Evolutionary conservation across 1,139 yeast species (phyloP).

Genomic region (Yamadazyma friedrichii): DNA sequence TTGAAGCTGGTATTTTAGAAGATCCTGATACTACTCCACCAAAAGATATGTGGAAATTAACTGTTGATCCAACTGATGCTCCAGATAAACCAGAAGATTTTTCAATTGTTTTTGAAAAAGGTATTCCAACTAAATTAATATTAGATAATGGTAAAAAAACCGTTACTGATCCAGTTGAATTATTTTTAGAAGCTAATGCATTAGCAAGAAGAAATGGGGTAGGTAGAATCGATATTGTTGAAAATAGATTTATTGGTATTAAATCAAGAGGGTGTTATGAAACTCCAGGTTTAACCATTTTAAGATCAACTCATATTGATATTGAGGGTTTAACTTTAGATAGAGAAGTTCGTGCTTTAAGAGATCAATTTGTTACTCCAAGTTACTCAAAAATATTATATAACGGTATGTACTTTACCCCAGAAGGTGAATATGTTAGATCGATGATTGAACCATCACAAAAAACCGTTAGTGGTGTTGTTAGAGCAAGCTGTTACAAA

Average conservation of each 20-base stretch:
- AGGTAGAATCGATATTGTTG: constrained; percentile 98
- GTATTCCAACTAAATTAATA: constrained; percentile 80
- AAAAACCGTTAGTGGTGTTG: constrained; percentile 92
- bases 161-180: constrained; percentile 84
- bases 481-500: constrained; percentile 91
- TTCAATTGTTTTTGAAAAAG: constrained; percentile 77
- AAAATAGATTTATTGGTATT: constrained; percentile 97
- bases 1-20: constrained; percentile 98
- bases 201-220: constrained; percentile 99
- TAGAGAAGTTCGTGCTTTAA: constrained; percentile 95
- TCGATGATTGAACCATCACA: constrained; percentile 93
- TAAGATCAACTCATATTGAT: constrained; percentile 93
- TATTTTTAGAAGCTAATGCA: constrained; percentile 88
- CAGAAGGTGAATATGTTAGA: constrained; percentile 96
- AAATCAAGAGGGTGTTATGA: constrained; percentile 99
- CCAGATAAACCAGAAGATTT: constrained; percentile 91
- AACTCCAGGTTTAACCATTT: constrained; percentile 95
- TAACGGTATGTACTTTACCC: constrained; percentile 97
- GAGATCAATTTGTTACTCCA: constrained; percentile 95
- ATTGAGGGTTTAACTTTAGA: constrained; percentile 95
- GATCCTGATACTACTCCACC: constrained; percentile 99
- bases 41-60: constrained; percentile 99
- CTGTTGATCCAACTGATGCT: constrained; percentile 93
- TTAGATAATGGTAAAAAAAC: constrained; percentile 58
- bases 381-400: constrained; percentile 86